Evolutionary conservation across 352 stramenopile species (phyloP), one percentile per base, ranked within the genome.

Genomic region (Phytophthora sp.): DNA sequence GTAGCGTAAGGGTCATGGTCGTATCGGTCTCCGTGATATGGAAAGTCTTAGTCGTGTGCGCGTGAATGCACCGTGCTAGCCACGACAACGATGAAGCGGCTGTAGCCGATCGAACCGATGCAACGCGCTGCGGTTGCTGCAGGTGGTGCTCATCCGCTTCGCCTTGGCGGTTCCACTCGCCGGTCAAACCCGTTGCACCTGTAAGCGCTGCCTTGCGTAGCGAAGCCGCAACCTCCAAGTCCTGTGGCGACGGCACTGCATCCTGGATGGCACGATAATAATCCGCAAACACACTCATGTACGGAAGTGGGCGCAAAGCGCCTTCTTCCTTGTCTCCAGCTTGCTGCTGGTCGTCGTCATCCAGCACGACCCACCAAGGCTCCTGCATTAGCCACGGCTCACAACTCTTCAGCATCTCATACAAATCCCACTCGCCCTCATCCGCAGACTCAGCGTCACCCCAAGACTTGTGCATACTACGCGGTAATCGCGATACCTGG

Each of bases 21-120:
- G 69, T 77, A 42, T 71, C 63, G 2, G 82, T 89, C 58, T 91
- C 82, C 7, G 82, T 84, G 13, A 91, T 52, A 42, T 87, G 67
- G 20, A 86, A 76, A 20, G 75, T 58, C 43, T 87, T 73, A 0
- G 72, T 82, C 51, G 74, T 79, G 56, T 88, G 82, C 20, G 69
- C 56, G 24, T 86, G 72, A 41, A 91, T 72, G 44, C 82, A 77
- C 6, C 80, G 78, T 5, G 71, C 61, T 10, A 91, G 55, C 82
- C 82, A 91, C 20, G 72, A 76, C 4, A 71, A 45, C 20, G 76
- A 74, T 9, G 64, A 76, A 10, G 69, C 66, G 2, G 61, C 66
- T 2, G 53, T 66, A 1, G 62, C 69, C 41, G 59, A 71, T 10
- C 72, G 64, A 28, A 74, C 61, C 1, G 50, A 69, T n/a, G 63